Evolutionary conservation across 805 yeast genomes (phyloP), one percentile per base, ranked within the genome.

Genomic region (Ogataea naganishii): DNA sequence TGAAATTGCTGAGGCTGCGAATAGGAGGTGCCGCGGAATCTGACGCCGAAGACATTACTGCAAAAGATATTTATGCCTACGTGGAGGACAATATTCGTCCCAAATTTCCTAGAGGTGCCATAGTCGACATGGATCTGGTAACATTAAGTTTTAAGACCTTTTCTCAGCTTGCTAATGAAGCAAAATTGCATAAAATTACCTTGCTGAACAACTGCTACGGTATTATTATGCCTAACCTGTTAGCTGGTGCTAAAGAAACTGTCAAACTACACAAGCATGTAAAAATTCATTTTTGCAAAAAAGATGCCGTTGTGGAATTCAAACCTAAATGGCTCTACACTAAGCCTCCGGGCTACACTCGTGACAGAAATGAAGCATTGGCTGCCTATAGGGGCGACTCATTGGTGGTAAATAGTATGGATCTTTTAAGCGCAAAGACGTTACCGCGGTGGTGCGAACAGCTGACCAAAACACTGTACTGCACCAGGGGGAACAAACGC

Each of bases 281-380:
- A 20, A 32, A 30, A 3, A 34, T 53, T 12, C 46, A 41, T 27
- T n/a, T 38, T 1, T 30, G 35, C 16, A 18, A 30, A 0, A 21
- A 15, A 32, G 6, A 20, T 39, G 4, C 14, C 26, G 40, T 54
- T 6, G 43, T 69, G 32, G 75, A 69, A 38, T 50, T 69, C 33
- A 69, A 69, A 33, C 75, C 75, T 0, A 69, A 69, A 44, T 69
- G 75, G 75, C 41, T 69, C 14, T 64, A 64, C 39, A 49, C 49
- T 22, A 58, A 56, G n/a, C 51, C 49, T 1, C 14, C 15, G 5
- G 26, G 31, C 8, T 44, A 53, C 12, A 44, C 46, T 20, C 52
- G 55, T 28, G 68, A 75, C 43, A 45, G 75, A 15, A 69, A 71
- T 19, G 68, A 74, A 35, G 60, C 62, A 40, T 47, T 62, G 26